A percentile compares a stretch with the other conserved stretches of the same genome.
Evolutionary conservation across 129 eudicot species (phyloP).

Genomic region (Cynara cardunculus): DNA sequence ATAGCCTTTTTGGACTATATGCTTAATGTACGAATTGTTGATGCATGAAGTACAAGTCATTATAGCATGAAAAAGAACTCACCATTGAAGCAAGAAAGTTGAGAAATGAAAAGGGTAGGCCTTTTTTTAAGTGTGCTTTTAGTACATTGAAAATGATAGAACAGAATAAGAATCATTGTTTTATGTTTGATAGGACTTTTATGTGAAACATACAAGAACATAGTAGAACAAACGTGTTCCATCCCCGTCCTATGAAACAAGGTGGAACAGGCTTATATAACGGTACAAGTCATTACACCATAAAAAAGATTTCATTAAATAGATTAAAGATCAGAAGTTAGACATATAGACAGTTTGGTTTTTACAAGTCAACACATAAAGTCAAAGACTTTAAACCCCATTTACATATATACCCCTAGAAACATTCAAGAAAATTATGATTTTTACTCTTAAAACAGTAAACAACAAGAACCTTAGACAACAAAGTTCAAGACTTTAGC

Average conservation of each 20-base stretch:
- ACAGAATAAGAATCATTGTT: too few species aligned
- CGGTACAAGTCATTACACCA: not conserved
- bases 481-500: constrained; percentile 10
- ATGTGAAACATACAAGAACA: too few species aligned
- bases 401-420: constrained; percentile 12
- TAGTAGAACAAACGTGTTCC: too few species aligned
- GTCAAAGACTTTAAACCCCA: constrained; percentile 1
- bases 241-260: too few species aligned
- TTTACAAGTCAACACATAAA: not conserved
- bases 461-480: constrained; percentile 1
- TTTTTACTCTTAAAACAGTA: constrained; percentile 7
- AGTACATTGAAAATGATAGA: too few species aligned
- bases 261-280: too few species aligned
- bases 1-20: not conserved
- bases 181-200: too few species aligned
- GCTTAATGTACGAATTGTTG: not conserved
- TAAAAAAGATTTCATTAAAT: not conserved
- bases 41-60: not conserved
- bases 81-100: not conserved
- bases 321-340: not conserved
- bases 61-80: not conserved
- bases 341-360: not conserved
- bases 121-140: too few species aligned
- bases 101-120: not conserved
- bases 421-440: constrained; percentile 12